Evolutionary conservation across 2,329 filamentous ascomycete genomes (phyloP).

Genomic region (Fusarium decemcellulare): DNA sequence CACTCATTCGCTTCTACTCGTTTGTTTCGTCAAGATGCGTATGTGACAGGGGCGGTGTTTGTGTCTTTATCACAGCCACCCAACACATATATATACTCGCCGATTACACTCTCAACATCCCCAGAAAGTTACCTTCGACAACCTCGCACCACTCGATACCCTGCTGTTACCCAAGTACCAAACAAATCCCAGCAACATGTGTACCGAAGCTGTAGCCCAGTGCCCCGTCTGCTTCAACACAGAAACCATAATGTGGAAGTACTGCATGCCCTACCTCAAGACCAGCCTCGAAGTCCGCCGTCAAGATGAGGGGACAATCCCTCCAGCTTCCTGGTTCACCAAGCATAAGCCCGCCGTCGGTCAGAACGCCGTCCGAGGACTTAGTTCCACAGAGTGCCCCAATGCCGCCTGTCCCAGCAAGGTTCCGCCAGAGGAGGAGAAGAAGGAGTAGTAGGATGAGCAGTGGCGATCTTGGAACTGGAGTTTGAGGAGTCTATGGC

Average conservation of each 20-base stretch:
- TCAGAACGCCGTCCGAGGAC: neutral
- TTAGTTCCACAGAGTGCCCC: neutral
- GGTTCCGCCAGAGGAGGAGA: conserved; percentile 5
- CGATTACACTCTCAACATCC: neutral
- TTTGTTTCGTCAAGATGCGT: neutral
- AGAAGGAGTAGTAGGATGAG: neutral
- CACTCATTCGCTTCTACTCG: neutral
- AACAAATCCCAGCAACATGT: conserved; percentile 3
- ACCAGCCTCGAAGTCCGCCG: neutral
- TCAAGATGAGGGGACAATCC: neutral
- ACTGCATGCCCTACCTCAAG: conserved; percentile 19
- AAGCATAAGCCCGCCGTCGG: neutral
- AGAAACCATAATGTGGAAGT: conserved; percentile 12
- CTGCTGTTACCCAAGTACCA: neutral
- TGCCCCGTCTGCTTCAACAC: conserved; percentile 13
- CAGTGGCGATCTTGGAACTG: neutral
- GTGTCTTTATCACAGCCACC: conserved; percentile 3
- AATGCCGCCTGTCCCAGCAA: conserved; percentile 12
- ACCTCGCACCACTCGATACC: neutral
- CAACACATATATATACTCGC: conserved; percentile 1
- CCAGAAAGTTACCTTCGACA: neutral
- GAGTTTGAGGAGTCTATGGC: neutral
- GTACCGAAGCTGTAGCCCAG: conserved; percentile 6
- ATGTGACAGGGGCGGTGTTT: neutral
- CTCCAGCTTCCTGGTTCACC: conserved; percentile 6